These are phyloP conservation scores for Lentinula lateritia DNA, from an alignment of 768 basidiomycete species.

Conservation along the genomic window DNA sequence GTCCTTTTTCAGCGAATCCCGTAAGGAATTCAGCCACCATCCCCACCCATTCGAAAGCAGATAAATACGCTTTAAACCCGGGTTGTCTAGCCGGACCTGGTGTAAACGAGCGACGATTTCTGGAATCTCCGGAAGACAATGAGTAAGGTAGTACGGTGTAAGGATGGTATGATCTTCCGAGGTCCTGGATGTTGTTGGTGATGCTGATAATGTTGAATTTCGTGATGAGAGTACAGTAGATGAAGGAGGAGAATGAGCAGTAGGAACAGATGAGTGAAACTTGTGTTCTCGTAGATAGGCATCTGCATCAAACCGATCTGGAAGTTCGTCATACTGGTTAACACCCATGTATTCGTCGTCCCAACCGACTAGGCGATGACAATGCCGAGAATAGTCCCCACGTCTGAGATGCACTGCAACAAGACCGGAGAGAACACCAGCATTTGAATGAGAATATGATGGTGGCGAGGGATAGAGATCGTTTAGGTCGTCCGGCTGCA, in stretches of 20 bases:
- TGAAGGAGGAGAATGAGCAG: background rate
- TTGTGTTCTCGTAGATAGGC: slow-evolving; percentile 14
- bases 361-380: slow-evolving; percentile 27
- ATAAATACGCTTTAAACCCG: slow-evolving; percentile 36
- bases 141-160: slow-evolving; percentile 33
- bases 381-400: slow-evolving; percentile 42
- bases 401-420: slow-evolving; percentile 49
- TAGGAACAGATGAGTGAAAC: background rate
- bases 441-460: background rate
- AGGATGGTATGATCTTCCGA: slow-evolving; percentile 12
- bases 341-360: slow-evolving; percentile 39
- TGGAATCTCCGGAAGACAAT: slow-evolving; percentile 41
- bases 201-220: background rate
- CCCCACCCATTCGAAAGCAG: slow-evolving; percentile 45
- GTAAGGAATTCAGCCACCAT: slow-evolving; percentile 38
- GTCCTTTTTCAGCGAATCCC: slow-evolving; percentile 27
- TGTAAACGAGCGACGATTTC: slow-evolving; percentile 15
- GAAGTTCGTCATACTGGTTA: slow-evolving; percentile 38
- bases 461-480: background rate
- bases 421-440: slow-evolving; percentile 28
- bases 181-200: background rate
- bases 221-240: background rate
- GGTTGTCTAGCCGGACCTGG: slow-evolving; percentile 15
- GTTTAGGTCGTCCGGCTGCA: background rate
- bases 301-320: slow-evolving; percentile 32